Conservation (phyloP, 768 basidiomycete species). For the Boletus huronensis region DNA sequence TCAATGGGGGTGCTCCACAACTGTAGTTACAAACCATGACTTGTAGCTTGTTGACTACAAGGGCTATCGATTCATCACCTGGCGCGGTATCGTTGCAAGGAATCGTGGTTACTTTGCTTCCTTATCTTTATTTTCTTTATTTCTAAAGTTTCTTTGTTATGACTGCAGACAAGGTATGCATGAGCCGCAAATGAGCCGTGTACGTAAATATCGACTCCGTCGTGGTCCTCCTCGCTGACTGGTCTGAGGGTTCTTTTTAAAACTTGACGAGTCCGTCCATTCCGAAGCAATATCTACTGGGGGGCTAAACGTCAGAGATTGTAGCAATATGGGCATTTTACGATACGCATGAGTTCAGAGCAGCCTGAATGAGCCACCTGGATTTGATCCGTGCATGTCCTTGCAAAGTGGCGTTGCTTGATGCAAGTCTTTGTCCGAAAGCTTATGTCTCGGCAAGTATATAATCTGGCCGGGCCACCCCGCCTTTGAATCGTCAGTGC, state of each 20-base stretch:
- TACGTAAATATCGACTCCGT: background rate
- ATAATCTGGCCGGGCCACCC: background rate
- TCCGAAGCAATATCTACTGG: background rate
- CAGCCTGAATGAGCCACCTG: constrained; percentile 1
- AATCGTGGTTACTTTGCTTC: background rate
- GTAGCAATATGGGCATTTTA: background rate
- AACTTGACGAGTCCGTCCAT: background rate
- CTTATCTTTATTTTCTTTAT: background rate
- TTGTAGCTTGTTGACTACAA: background rate
- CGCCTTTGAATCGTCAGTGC: background rate
- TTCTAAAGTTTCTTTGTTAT: background rate
- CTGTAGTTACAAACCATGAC: background rate
- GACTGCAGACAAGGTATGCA: background rate
- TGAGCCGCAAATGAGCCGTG: too few species aligned
- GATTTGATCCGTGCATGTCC: background rate
- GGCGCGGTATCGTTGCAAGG: background rate
- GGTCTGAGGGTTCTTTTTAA: background rate
- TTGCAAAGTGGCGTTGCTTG: background rate
- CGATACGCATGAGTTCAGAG: background rate
- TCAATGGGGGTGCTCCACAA: background rate
- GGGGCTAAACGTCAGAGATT: background rate
- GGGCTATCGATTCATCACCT: background rate
- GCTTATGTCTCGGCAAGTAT: background rate
- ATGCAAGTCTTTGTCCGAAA: constrained; percentile 7
- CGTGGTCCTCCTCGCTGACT: background rate